These are phyloP conservation scores for Sanguinoderma infundibulare DNA, from an alignment of 1,284 basidiomycete genomes.

Conservation along the genomic window DNA sequence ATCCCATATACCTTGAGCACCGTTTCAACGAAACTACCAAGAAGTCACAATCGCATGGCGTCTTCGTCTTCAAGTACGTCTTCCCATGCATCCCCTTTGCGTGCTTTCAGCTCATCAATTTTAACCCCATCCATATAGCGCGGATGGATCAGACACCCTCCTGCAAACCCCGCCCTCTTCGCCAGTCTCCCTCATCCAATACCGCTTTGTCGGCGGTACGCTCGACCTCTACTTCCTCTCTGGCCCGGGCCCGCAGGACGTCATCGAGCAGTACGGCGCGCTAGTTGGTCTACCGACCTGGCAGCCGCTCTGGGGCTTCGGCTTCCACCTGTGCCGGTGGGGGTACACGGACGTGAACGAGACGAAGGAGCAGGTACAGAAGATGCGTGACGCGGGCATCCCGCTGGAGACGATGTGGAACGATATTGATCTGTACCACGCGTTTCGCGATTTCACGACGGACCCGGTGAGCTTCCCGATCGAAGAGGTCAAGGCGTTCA, in stretches of 20 bases:
- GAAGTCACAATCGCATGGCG: constrained; percentile 66
- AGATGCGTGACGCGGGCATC: constrained; percentile 65
- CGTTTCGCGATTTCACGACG: constrained; percentile 68
- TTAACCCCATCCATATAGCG: constrained; percentile 13
- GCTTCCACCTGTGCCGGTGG: constrained; percentile 72
- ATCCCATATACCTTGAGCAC: constrained; percentile 71
- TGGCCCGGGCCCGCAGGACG: constrained; percentile 64
- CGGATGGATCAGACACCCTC: constrained; percentile 66
- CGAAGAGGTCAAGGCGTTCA: constrained; percentile 61
- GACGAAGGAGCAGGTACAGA: constrained; percentile 50
- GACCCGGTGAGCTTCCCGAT: constrained; percentile 70
- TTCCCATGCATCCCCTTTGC: constrained; percentile 44
- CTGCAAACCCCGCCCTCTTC: constrained; percentile 56
- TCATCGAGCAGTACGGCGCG: constrained; percentile 70
- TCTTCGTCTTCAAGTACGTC: constrained; percentile 69
- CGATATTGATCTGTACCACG: constrained; percentile 76
- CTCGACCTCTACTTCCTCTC: constrained; percentile 69
- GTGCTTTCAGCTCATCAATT: no score
- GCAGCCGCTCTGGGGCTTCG: constrained; percentile 73
- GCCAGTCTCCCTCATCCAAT: constrained; percentile 61
- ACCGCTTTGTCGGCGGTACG: constrained; percentile 68
- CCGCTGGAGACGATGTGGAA: constrained; percentile 81
- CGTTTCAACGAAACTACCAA: constrained; percentile 53
- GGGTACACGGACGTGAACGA: constrained; percentile 33
- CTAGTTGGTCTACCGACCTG: constrained; percentile 65